These are phyloP conservation scores for Quercus suber DNA, from an alignment of 306 rosid species.

Conservation along the genomic window DNA sequence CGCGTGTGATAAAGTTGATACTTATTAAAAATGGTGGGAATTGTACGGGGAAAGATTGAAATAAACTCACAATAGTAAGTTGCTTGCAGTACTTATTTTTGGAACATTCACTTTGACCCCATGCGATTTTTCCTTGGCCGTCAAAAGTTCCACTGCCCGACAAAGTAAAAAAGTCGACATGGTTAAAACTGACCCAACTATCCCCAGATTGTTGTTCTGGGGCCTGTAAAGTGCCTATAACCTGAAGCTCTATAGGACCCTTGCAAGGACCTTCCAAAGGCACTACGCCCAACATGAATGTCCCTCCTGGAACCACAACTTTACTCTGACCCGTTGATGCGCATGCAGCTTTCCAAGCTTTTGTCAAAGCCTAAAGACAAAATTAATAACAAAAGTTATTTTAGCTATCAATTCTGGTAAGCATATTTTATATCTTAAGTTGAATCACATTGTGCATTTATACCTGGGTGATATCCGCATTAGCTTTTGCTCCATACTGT, in stretches of 20 bases:
- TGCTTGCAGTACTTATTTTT: conserved; percentile 11
- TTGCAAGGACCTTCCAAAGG: conserved; percentile 38
- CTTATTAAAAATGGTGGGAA: no score
- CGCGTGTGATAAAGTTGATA: no score
- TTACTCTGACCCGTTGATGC: not conserved
- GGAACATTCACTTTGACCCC: conserved; percentile 33
- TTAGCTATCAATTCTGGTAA: no score
- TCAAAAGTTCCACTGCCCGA: conserved; percentile 49
- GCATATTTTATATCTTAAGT: not conserved
- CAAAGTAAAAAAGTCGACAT: conserved; percentile 26
- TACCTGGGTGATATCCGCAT: conserved; percentile 24
- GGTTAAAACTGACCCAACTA: conserved; percentile 35
- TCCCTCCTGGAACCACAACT: conserved; percentile 20
- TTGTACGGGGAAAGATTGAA: not conserved
- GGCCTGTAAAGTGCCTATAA: conserved; percentile 34
- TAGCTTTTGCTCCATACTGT: conserved; percentile 16
- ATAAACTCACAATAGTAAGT: conserved; percentile 27
- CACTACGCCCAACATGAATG: conserved; percentile 7
- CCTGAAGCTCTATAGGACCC: conserved; percentile 25
- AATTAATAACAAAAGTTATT: not conserved
- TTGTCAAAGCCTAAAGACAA: conserved; percentile 18
- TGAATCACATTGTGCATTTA: not conserved
- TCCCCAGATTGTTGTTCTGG: not conserved
- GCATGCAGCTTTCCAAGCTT: conserved; percentile 4
- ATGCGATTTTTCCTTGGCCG: conserved; percentile 40